Base-by-base conservation (phyloP, 331 rosid genomes). In the Spiraea crenata region DNA sequence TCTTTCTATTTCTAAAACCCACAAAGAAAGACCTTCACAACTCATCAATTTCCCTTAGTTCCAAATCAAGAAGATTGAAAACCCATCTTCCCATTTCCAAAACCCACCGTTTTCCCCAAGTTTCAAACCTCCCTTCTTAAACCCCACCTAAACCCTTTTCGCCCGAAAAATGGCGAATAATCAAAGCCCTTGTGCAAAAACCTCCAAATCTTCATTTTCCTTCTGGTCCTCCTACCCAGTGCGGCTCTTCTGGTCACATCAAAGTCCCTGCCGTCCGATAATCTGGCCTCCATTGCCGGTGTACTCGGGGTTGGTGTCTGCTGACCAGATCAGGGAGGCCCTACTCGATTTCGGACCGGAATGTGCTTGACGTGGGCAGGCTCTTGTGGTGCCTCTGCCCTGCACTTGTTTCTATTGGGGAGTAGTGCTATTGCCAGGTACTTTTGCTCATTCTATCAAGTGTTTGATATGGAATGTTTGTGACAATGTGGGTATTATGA, bases 381-480 rank as follows among this genome's bases (percentile, higher is more conserved):
- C 7, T 63, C 93, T 90, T 46, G 82, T 80, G 15, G 97, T 93
- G 79, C 97, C 98, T 2, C 85, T 93, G 55, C 98, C 96, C 40
- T 93, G 98, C 57, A 93, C 98, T 69, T 93, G 98, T 69, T 93
- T 90, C 68, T 88, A 93, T 65, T 93, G 98, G 98, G 98, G 17
- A 81, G 74, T 44, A 65, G 92, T 4, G 74, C 92, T 60, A 77
- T 93, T 93, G 42, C 93, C 98, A 0, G 98, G 98, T 88, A 74
- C 46, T 67, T 72, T 50, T 50, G 9, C n/a, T 56, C 38, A 25
- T 17, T 57, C 13, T 20, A 7, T 3, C 9, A 15, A 41, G 50
- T 9, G 15, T 61, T 70, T 38, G 13, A 6, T 20, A 11, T 67
- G 31, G 13, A 19, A 20, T 3, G 9, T 8, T 13, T 6, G 39